These are phyloP conservation scores for Stephania japonica DNA, from an alignment of 164 flowering plant species.

Conservation along the genomic window DNA sequence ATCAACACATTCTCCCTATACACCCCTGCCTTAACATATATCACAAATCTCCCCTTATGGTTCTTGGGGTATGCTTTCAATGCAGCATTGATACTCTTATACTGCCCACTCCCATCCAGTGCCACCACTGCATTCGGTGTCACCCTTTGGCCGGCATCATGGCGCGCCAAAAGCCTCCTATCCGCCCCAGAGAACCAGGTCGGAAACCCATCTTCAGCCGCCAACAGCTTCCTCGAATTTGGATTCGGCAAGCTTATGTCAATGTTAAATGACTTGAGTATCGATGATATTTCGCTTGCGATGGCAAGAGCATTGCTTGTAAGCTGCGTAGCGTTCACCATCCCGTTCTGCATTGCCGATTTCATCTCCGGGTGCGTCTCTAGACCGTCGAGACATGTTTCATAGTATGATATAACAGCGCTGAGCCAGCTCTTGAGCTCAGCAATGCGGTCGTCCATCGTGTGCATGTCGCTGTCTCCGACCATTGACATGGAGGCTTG, in stretches of 20 bases:
- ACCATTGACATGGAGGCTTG: conserved; percentile 21
- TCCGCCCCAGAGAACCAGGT: conserved; percentile 32
- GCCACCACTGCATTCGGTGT: conserved; percentile 51
- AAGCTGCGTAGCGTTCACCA: conserved; percentile 19
- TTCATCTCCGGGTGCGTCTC: conserved; percentile 38
- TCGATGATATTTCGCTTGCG: conserved; percentile 23
- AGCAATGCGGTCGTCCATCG: conserved; percentile 11
- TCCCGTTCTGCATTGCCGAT: conserved; percentile 12
- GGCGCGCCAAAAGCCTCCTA: conserved; percentile 26
- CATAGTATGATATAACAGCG: conserved; percentile 44
- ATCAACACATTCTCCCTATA: conserved; percentile 31
- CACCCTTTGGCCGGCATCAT: background rate
- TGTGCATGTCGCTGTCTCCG: conserved; percentile 10
- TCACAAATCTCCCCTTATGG: conserved; percentile 22
- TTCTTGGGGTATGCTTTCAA: conserved; percentile 30
- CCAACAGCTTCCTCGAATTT: background rate
- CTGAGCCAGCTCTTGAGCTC: conserved; percentile 42
- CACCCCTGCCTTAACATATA: conserved; percentile 51
- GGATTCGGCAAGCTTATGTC: background rate
- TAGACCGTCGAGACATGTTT: conserved; percentile 52
- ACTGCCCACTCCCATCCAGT: conserved; percentile 54
- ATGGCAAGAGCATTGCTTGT: conserved; percentile 60
- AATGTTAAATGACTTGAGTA: conserved; percentile 18
- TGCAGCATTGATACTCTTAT: conserved; percentile 38
- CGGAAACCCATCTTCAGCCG: conserved; percentile 25